Evolutionary conservation across 2,329 filamentous ascomycete species (phyloP).

Genomic region (Pseudopithomyces chartarum): DNA sequence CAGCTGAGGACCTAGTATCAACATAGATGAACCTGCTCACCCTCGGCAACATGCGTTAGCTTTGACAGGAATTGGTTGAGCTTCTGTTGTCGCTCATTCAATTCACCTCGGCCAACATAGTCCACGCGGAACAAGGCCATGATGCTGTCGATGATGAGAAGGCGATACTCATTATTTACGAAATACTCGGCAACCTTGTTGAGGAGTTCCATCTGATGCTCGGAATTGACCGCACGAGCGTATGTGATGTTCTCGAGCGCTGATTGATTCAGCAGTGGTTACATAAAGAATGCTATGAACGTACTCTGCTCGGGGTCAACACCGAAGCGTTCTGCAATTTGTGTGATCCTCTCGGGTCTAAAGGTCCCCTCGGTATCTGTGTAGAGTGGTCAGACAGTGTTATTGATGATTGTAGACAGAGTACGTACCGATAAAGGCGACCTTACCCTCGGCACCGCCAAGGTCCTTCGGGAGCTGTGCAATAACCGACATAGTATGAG

Average conservation of each 20-base stretch:
- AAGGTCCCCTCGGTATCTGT: constrained; percentile 57
- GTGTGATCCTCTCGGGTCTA: constrained; percentile 67
- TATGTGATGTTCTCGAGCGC: constrained; percentile 72
- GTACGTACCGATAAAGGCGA: constrained; percentile 65
- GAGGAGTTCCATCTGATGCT: constrained; percentile 68
- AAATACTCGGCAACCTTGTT: constrained; percentile 66
- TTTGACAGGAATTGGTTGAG: constrained; percentile 68
- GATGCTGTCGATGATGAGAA: constrained; percentile 72
- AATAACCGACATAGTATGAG: constrained; percentile 70
- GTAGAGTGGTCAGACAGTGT: constrained; percentile 33
- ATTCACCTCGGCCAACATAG: constrained; percentile 68
- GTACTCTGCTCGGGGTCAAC: constrained; percentile 46
- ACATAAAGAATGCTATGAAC: not conserved
- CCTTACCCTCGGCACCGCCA: constrained; percentile 71
- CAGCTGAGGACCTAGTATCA: not conserved
- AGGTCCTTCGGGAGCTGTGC: constrained; percentile 64
- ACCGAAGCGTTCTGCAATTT: constrained; percentile 70
- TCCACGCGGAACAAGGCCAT: constrained; percentile 73
- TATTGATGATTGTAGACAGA: not conserved
- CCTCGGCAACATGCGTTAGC: constrained; percentile 68
- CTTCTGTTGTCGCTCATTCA: constrained; percentile 71
- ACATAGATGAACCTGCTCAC: constrained; percentile 34
- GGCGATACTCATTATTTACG: constrained; percentile 65
- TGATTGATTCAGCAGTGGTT: constrained; percentile 57
- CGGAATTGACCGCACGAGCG: constrained; percentile 68